Conservation (phyloP, 1,139 yeast species). For the Eremothecium coryli region DNA sequence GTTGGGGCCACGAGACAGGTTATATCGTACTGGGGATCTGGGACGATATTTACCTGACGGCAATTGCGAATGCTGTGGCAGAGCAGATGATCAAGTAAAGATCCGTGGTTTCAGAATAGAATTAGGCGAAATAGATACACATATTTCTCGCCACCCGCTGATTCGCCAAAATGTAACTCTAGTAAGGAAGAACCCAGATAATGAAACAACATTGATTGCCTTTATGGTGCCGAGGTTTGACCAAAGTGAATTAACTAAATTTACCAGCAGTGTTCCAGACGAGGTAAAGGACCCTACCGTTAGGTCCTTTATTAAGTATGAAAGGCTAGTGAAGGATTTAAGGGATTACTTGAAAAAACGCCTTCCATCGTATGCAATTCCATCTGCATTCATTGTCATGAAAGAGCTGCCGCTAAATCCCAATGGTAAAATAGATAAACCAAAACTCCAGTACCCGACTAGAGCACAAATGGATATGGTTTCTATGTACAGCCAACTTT, state of each 20-base stretch:
- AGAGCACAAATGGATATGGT: conserved; percentile 56
- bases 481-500: conserved; percentile 35
- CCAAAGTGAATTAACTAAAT: conserved; percentile 36
- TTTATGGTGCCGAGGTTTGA: conserved; percentile 79
- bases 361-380: conserved; percentile 88
- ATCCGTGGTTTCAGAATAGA: conserved; percentile 98
- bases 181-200: conserved; percentile 87
- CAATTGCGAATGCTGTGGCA: conserved; percentile 94
- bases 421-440: conserved; percentile 96
- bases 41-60: conserved; percentile 97
- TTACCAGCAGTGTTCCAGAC: conserved; percentile 35
- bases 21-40: conserved; percentile 93
- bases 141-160: conserved; percentile 81
- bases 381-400: conserved; percentile 83
- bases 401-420: conserved; percentile 86
- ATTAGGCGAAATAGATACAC: conserved; percentile 96
- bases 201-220: conserved; percentile 84
- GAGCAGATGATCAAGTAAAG: conserved; percentile 98
- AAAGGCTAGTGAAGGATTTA: conserved; percentile 70
- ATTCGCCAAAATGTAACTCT: conserved; percentile 89
- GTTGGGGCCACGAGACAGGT: conserved; percentile 90
- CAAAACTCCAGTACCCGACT: conserved; percentile 91
- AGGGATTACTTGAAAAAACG: conserved; percentile 76
- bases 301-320: conserved; percentile 65
- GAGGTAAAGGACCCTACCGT: conserved; percentile 45